Evolutionary conservation across 768 basidiomycete species (phyloP).

Genomic region (Amanita pallidorosea): DNA sequence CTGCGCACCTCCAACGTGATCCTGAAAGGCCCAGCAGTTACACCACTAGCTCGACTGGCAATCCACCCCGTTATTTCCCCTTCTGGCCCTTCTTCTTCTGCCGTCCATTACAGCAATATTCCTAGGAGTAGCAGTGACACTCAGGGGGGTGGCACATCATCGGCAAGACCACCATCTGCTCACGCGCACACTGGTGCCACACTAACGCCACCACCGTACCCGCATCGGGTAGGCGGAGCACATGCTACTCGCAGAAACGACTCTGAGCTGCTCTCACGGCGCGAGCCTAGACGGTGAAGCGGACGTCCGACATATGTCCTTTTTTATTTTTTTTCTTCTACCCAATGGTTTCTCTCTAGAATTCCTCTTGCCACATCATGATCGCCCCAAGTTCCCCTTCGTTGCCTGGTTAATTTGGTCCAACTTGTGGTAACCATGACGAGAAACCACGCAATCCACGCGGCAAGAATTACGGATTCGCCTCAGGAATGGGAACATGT

Average conservation of each 20-base stretch:
- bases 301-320: neutral
- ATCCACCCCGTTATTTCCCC: neutral
- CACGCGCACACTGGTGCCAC: neutral
- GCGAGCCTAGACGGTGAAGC: neutral
- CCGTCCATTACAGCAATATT: neutral
- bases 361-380: neutral
- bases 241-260: conserved; percentile 2
- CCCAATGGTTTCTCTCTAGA: neutral
- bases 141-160: neutral
- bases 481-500: neutral
- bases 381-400: neutral
- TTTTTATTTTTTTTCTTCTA: neutral
- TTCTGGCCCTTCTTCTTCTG: neutral
- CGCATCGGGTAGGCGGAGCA: neutral
- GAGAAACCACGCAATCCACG: neutral
- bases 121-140: neutral
- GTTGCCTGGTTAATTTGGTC: neutral
- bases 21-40: conserved; percentile 31
- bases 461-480: neutral
- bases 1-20: conserved; percentile 46
- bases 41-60: neutral
- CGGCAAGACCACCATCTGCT: neutral
- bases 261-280: neutral
- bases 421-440: neutral
- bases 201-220: neutral